phyloP scores from a whole-genome alignment of 2,329 filamentous ascomycete species.

The Penicillium sp. region DNA sequence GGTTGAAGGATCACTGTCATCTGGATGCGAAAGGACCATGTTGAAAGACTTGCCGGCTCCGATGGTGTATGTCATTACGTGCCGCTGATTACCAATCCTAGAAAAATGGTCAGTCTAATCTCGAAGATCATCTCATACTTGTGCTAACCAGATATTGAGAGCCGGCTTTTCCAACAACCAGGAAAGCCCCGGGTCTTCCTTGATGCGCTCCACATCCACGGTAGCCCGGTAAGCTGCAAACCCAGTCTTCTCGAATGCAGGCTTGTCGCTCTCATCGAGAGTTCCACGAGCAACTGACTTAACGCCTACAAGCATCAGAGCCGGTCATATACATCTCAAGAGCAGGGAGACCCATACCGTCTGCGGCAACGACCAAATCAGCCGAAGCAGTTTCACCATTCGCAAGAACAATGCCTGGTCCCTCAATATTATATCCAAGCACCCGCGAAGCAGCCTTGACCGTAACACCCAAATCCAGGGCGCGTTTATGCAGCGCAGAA shows the following conservation, averaged over 20 bases:
- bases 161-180: slow-evolving; percentile 43
- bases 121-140: neutral
- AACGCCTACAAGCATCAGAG: slow-evolving; percentile 10
- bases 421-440: slow-evolving; percentile 11
- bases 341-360: slow-evolving; percentile 9
- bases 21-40: slow-evolving; percentile 47
- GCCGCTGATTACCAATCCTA: slow-evolving; percentile 30
- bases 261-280: neutral
- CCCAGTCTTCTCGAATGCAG: slow-evolving; percentile 23
- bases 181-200: slow-evolving; percentile 32
- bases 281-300: slow-evolving; percentile 20
- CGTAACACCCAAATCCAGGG: slow-evolving; percentile 16
- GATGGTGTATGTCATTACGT: slow-evolving; percentile 47
- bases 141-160: slow-evolving; percentile 40
- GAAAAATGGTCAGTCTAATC: neutral
- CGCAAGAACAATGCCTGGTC: slow-evolving; percentile 9
- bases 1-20: slow-evolving; percentile 33
- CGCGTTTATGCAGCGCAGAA: slow-evolving; percentile 12
- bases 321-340: no score
- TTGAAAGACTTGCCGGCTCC: slow-evolving; percentile 45
- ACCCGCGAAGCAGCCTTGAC: slow-evolving; percentile 16
- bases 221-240: slow-evolving; percentile 46
- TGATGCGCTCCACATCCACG: slow-evolving; percentile 40
- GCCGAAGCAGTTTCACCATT: slow-evolving; percentile 1
- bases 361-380: slow-evolving; percentile 23